Evolutionary conservation across 2,329 filamentous ascomycete species (phyloP).

Genomic region (Colletotrichum plurivorum): DNA sequence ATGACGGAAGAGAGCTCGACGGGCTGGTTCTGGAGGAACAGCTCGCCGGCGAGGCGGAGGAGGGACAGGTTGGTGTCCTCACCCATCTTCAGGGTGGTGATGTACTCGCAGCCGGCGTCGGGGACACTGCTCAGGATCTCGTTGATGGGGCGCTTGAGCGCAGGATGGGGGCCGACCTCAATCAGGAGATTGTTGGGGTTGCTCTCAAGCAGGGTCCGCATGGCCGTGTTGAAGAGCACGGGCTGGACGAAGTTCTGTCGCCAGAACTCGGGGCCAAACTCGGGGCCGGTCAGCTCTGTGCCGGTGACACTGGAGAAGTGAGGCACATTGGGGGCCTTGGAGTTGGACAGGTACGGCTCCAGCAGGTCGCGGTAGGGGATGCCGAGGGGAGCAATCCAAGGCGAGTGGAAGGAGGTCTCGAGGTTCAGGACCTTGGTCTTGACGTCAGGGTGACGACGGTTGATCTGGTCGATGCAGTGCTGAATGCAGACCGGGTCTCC

Average conservation of each 20-base stretch:
- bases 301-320: conserved; percentile 48
- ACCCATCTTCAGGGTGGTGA: conserved; percentile 63
- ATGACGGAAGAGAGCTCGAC: conserved; percentile 53
- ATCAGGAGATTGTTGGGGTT: conserved; percentile 38
- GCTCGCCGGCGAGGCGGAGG: conserved; percentile 57
- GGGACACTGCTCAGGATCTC: conserved; percentile 52
- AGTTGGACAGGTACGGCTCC: conserved; percentile 11
- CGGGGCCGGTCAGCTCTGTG: conserved; percentile 40
- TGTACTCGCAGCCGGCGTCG: conserved; percentile 49
- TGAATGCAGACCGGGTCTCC: conserved; percentile 44
- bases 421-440: conserved; percentile 52
- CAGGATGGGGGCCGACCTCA: conserved; percentile 44
- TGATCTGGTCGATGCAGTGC: conserved; percentile 46
- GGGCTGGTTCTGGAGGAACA: conserved; percentile 60
- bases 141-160: conserved; percentile 42
- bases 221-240: conserved; percentile 59
- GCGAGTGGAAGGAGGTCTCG: conserved; percentile 60
- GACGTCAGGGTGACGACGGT: conserved; percentile 46
- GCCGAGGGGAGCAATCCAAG: conserved; percentile 42
- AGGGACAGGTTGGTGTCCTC: conserved; percentile 62
- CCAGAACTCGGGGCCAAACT: conserved; percentile 54
- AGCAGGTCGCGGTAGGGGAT: conserved; percentile 29
- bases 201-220: conserved; percentile 42
- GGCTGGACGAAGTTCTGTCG: conserved; percentile 57
- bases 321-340: conserved; percentile 13